Evolutionary conservation across 805 yeast species (phyloP).

Genomic region (Vanderwaltozyma polyspora): DNA sequence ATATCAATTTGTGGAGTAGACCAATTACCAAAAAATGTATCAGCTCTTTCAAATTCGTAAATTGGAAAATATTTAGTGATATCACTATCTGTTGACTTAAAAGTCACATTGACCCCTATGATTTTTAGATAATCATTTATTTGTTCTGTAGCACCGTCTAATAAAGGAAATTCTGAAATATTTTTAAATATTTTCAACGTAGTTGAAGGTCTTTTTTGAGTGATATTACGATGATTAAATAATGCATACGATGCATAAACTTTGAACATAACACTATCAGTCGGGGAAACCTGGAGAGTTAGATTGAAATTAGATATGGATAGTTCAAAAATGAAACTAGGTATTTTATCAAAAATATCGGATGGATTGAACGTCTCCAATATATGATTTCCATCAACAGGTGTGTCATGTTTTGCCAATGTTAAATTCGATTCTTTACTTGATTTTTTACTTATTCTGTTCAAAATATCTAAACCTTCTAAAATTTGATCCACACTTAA

Average conservation of each 20-base stretch:
- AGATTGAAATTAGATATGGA: slow-evolving; percentile 19
- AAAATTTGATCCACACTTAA: slow-evolving; percentile 14
- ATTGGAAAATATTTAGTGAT: slow-evolving; percentile 14
- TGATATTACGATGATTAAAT: slow-evolving; percentile 7
- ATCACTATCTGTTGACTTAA: slow-evolving; percentile 6
- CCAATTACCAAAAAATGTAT: slow-evolving; percentile 14
- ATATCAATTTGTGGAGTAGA: slow-evolving; percentile 7
- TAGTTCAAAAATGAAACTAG: slow-evolving; percentile 16
- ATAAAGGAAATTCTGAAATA: background rate
- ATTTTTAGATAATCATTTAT: slow-evolving; percentile 17
- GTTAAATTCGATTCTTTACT: background rate
- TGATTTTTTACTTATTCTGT: background rate
- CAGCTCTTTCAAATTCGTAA: slow-evolving; percentile 22
- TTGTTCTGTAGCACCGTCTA: slow-evolving; percentile 2
- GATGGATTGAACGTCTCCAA: background rate
- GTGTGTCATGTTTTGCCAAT: too few species aligned
- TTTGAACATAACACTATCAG: slow-evolving; percentile 14
- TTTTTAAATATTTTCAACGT: background rate
- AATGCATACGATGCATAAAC: slow-evolving; percentile 15
- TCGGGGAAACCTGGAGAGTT: slow-evolving; percentile 12
- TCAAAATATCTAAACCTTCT: background rate
- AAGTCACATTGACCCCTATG: slow-evolving; percentile 13
- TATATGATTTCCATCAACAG: background rate
- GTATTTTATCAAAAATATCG: slow-evolving; percentile 5
- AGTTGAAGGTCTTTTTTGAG: background rate